phyloP scores from a whole-genome alignment of 2,329 filamentous ascomycete species.

The Colletotrichum truncatum region DNA sequence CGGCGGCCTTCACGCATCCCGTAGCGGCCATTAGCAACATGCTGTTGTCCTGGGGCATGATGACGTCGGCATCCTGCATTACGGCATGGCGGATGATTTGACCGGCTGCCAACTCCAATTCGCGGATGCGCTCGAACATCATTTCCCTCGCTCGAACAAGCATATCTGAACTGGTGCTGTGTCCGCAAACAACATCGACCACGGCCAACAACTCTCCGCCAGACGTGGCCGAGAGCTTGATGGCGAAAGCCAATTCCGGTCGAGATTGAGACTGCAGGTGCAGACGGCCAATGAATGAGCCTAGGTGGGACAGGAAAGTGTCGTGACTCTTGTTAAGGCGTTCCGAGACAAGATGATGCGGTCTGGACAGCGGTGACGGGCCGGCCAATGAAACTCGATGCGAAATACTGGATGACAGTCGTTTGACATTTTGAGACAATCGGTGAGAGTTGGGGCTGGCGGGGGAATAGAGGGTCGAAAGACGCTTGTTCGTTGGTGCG shows the following conservation, averaged over 20 bases:
- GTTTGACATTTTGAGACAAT: slow-evolving; percentile 52
- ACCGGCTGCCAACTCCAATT: slow-evolving; percentile 82
- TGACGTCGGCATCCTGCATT: slow-evolving; percentile 78
- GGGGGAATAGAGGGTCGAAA: slow-evolving; percentile 54
- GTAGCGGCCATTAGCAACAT: slow-evolving; percentile 82
- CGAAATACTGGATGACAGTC: slow-evolving; percentile 65
- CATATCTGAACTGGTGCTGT: slow-evolving; percentile 74
- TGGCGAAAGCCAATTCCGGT: slow-evolving; percentile 81
- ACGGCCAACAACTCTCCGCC: slow-evolving; percentile 83
- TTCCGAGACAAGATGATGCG: slow-evolving; percentile 83
- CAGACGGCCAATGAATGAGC: slow-evolving; percentile 89
- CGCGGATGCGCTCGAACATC: slow-evolving; percentile 83
- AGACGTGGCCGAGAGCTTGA: slow-evolving; percentile 83
- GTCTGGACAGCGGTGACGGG: slow-evolving; percentile 68
- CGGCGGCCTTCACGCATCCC: slow-evolving; percentile 87
- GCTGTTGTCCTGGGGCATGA: slow-evolving; percentile 82
- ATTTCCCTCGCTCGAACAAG: slow-evolving; percentile 75
- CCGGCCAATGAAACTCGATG: slow-evolving; percentile 83
- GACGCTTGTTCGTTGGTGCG: slow-evolving; percentile 52
- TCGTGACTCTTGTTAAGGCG: slow-evolving; percentile 84
- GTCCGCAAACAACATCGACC: slow-evolving; percentile 83
- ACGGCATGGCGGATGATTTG: slow-evolving; percentile 78
- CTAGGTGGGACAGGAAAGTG: slow-evolving; percentile 87
- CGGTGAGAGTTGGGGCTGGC: slow-evolving; percentile 41
- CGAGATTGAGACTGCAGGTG: slow-evolving; percentile 93